Conservation (phyloP, 2,329 filamentous ascomycete genomes). For the Biscogniauxia sp. region DNA sequence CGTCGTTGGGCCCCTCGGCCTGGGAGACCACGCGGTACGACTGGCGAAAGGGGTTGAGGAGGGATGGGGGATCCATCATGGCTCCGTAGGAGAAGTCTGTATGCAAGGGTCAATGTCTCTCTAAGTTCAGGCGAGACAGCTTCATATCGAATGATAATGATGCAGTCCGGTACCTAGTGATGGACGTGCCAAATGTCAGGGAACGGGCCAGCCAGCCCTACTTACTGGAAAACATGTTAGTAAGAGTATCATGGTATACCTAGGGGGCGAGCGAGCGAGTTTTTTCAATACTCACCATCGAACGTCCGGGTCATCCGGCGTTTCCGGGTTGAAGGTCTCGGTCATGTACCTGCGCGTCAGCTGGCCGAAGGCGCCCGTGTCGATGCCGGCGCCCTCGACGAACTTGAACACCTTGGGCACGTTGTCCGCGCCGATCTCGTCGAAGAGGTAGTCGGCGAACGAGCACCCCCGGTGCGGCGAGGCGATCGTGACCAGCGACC, state of each 20-base stretch:
- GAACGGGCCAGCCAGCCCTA: not conserved
- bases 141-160: not conserved
- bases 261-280: no score
- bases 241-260: no score
- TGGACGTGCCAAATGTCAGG: not conserved
- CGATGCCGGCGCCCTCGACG: slow-evolving; percentile 50
- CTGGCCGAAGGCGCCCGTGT: slow-evolving; percentile 60
- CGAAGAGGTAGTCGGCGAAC: slow-evolving; percentile 54
- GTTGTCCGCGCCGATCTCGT: slow-evolving; percentile 43
- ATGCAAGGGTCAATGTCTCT: not conserved
- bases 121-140: not conserved
- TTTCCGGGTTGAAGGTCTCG: slow-evolving; percentile 57
- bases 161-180: not conserved
- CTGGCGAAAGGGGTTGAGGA: slow-evolving; percentile 61
- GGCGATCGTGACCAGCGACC: slow-evolving; percentile 53
- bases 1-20: slow-evolving; percentile 61
- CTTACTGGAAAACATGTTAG: not conserved
- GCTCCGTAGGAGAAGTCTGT: slow-evolving; percentile 62
- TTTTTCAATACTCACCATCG: slow-evolving; percentile 34
- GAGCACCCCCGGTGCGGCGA: slow-evolving; percentile 55
- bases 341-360: slow-evolving; percentile 58
- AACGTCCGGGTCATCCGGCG: slow-evolving; percentile 50
- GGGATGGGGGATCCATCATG: slow-evolving; percentile 50
- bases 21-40: slow-evolving; percentile 50
- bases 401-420: slow-evolving; percentile 55